phyloP scores from a whole-genome alignment of 148 eudicot species.

The Selenicereus undatus region DNA sequence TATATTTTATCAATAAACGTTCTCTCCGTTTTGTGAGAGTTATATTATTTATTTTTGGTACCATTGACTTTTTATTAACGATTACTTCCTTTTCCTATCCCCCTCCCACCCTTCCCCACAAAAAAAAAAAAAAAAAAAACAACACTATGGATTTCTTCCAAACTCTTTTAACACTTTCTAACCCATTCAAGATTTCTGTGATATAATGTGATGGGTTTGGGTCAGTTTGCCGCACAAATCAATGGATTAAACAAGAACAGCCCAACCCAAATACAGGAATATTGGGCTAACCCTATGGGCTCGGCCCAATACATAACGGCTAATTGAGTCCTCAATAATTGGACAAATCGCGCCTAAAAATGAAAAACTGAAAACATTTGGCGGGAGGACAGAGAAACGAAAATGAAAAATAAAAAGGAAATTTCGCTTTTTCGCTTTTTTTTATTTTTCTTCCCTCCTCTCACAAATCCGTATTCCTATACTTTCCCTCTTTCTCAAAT shows the following conservation, averaged over 20 bases:
- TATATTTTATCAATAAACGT: too few relatives aligned
- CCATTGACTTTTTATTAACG: too few relatives aligned
- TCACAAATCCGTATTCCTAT: constrained; percentile 4
- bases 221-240: not conserved
- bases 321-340: not conserved
- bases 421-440: too few relatives aligned
- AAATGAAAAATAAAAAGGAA: not conserved
- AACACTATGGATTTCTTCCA: too few relatives aligned
- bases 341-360: constrained; percentile 7
- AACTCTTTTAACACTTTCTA: too few relatives aligned
- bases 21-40: too few relatives aligned
- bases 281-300: not conserved
- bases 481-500: constrained; percentile 15
- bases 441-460: not conserved
- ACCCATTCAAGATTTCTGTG: too few relatives aligned
- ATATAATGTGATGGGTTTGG: not conserved
- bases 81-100: too few relatives aligned
- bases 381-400: constrained; percentile 1
- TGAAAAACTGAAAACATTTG: not conserved
- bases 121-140: too few relatives aligned
- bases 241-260: not conserved
- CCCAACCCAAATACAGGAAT: not conserved
- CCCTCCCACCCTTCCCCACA: too few relatives aligned
- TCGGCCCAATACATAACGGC: not conserved
- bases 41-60: too few relatives aligned